Evolutionary conservation across 495 filamentous ascomycete species (phyloP), one percentile per base, ranked within the genome.

Genomic region (Penicillium steckii): DNA sequence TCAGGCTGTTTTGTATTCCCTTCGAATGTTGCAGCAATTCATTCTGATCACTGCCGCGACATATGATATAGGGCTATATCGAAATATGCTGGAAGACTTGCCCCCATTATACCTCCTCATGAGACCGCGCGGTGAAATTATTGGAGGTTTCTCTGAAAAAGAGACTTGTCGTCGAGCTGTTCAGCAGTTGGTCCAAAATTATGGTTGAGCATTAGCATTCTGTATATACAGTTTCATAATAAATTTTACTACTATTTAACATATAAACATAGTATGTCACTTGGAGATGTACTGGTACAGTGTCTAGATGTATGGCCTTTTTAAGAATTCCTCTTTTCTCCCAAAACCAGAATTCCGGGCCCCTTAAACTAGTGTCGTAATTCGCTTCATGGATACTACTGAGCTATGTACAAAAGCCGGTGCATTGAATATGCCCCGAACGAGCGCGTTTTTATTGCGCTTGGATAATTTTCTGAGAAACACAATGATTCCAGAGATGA

Each of bases 11-110:
- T 68, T 80, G 6, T 90, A 90, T 56, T 88, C 87, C 0, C 57
- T 91, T 0, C 77, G 87, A 23, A 85, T 90, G 51, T 57, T 85
- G 2, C 72, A 74, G 26, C 85, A 90, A 52, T 61, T 85, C 1
- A 45, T 84, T 8, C 52, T 62, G 3, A 56, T 77, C 6, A 18
- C 50, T 19, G 30, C 33, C 0, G 29, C 29, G 7, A 32, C 22
- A 45, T 30, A 56, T 23, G 47, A 53, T 2, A 8, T 45, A 6
- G 45, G 33, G 13, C 35, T 47, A 19, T 13, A 59, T 9, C 49
- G 27, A 43, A 32, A 41, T 19, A 22, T 55, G n/a, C 52, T 75
- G 8, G 51, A 32, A 6, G 22, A 41, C 3, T 56, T 73, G 15
- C 72, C 72, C 8, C 59, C 72, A 1, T 51, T 75, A 9, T 57